Evolutionary conservation across 2,329 filamentous ascomycete species (phyloP).

Genomic region (Verticillium isaacii): DNA sequence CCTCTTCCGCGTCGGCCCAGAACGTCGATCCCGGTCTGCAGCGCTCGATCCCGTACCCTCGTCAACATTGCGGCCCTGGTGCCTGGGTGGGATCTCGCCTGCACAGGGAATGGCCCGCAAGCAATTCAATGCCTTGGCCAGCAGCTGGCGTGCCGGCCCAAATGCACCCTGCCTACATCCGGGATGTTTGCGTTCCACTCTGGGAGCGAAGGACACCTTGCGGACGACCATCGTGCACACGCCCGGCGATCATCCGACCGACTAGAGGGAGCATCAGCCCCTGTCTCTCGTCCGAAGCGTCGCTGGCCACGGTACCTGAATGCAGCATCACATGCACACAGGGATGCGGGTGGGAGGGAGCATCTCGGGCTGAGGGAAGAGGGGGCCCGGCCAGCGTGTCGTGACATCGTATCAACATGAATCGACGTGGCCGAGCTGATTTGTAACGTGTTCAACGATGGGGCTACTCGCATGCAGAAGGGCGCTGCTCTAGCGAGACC

Average conservation of each 20-base stretch:
- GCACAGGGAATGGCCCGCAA: background rate
- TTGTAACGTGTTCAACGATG: background rate
- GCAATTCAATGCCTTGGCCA: background rate
- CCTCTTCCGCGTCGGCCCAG: background rate
- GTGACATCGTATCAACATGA: background rate
- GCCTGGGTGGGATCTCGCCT: background rate
- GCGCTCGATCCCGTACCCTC: background rate
- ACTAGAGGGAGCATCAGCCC: background rate
- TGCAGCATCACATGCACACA: background rate
- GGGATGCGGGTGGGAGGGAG: background rate
- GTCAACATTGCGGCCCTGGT: background rate
- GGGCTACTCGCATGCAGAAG: background rate
- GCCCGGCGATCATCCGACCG: background rate
- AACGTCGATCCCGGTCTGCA: no score
- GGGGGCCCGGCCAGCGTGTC: background rate
- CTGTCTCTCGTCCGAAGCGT: background rate
- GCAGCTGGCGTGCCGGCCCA: background rate
- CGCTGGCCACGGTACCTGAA: background rate
- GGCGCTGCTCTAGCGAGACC: background rate
- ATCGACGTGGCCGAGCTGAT: background rate
- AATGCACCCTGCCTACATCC: background rate
- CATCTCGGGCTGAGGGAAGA: background rate
- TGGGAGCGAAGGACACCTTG: background rate
- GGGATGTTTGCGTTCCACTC: background rate
- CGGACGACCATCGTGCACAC: background rate